Evolutionary conservation across 805 yeast species (phyloP).

Genomic region (Tetrapisispora iriomotensis): DNA sequence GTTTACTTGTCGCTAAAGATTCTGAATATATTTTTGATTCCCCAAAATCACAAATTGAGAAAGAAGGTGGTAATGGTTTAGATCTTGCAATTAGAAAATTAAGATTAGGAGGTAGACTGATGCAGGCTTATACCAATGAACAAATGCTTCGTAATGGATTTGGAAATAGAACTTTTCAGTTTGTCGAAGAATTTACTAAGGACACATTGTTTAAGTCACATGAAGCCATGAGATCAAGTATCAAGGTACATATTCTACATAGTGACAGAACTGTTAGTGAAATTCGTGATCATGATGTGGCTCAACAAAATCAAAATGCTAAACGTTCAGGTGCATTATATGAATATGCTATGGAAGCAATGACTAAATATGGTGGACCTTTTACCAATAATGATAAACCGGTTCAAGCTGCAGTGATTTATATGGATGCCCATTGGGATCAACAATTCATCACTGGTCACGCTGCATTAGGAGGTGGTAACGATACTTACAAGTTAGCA

Average conservation of each 20-base stretch:
- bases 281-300: slow-evolving; percentile 65
- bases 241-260: slow-evolving; percentile 70
- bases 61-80: slow-evolving; percentile 52
- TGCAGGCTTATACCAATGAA: slow-evolving; percentile 87
- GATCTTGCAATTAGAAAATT: slow-evolving; percentile 62
- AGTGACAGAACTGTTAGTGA: slow-evolving; percentile 60
- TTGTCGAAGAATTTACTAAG: slow-evolving; percentile 52
- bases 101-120: slow-evolving; percentile 72
- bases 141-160: slow-evolving; percentile 73
- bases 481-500: slow-evolving; percentile 59
- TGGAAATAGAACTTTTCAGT: slow-evolving; percentile 68
- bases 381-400: slow-evolving; percentile 39
- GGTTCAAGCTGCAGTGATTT: slow-evolving; percentile 75
- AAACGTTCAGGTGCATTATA: slow-evolving; percentile 66
- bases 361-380: slow-evolving; percentile 46
- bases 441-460: slow-evolving; percentile 55
- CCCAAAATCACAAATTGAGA: slow-evolving; percentile 37
- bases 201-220: slow-evolving; percentile 42
- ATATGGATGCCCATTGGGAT: slow-evolving; percentile 82
- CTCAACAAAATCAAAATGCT: slow-evolving; percentile 79
- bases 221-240: slow-evolving; percentile 39
- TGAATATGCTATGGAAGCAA: slow-evolving; percentile 68
- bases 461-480: slow-evolving; percentile 92
- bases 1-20: slow-evolving; percentile 67
- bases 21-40: slow-evolving; percentile 63